Evolutionary conservation across 352 stramenopile species (phyloP), one percentile per base, ranked within the genome.

Genomic region (Phytopythium helicoides): DNA sequence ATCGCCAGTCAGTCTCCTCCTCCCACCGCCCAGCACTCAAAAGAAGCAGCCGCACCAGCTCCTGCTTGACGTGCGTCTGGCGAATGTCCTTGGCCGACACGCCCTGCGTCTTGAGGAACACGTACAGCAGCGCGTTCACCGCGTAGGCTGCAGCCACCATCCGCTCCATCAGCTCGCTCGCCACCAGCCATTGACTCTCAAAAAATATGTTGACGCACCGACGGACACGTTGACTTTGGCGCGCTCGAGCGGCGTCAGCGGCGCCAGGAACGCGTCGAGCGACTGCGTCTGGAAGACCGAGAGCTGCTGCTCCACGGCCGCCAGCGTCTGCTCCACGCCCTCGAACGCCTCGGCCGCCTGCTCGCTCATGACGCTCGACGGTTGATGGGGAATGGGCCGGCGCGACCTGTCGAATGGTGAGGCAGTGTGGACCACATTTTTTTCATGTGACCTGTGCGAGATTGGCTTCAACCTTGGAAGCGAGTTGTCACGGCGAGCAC

Each of bases 1-100:
- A 8, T 48, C 41, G 23, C 8, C 11, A 19, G 23, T 35, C 11
- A 22, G n/a, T 19, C 44, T 1, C 28, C 5, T 18, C 3, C n/a
- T 6, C 10, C 21, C 14, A 22, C 25, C 16, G 19, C 7, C 8
- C n/a, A 39, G 16, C 10, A 10, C 6, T 15, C 19, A 3, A 40
- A 31, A 19, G 16, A 21, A 12, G 10, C 11, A 1, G 19, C 22
- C 56, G 38, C 60, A 89, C 77, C 62, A 95, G 70, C 48, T 95
- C 86, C 59, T 94, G 81, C 65, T 95, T 95, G 21, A 95, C 83
- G 57, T 95, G 83, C n/a, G 82, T 92, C 64, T 94, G 83, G 5
- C 86, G 77, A 50, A 91, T 88, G 62, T 95, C 86, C 70, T 94
- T 93, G n/a, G 76, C 56, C 28, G 86, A 92, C 38, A 92, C 80